phyloP scores from a whole-genome alignment of 306 rosid genomes.

The Leucaena leucocephala region DNA sequence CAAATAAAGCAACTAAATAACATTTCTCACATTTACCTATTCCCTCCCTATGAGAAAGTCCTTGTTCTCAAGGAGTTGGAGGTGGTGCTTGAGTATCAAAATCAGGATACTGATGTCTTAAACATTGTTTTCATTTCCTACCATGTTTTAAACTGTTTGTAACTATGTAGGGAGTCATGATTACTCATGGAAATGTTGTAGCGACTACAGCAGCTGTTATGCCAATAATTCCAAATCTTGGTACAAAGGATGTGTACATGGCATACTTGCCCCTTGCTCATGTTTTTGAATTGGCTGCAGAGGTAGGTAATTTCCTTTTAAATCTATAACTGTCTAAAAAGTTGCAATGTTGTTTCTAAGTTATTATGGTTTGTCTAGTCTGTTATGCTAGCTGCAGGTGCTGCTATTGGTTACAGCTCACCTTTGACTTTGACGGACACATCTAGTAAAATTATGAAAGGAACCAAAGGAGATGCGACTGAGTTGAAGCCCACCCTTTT shows the following conservation, averaged over 20 bases:
- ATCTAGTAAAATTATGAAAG: conserved; percentile 80
- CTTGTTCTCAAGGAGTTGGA: conserved; percentile 2
- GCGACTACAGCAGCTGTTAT: conserved; percentile 83
- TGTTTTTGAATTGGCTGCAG: conserved; percentile 93
- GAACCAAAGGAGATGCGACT: conserved; percentile 90
- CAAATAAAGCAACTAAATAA: not conserved
- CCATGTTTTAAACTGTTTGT: conserved; percentile 34
- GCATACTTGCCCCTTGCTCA: conserved; percentile 96
- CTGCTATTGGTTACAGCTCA: conserved; percentile 77
- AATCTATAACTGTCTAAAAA: conserved; percentile 14
- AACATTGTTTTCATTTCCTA: not conserved
- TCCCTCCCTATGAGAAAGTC: not conserved
- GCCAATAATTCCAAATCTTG: conserved; percentile 70
- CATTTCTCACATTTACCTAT: not conserved
- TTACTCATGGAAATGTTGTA: conserved; percentile 86
- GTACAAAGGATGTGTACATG: conserved; percentile 70
- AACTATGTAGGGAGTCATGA: conserved; percentile 83
- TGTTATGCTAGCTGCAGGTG: conserved; percentile 80
- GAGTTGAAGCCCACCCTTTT: conserved; percentile 74
- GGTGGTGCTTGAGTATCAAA: not conserved
- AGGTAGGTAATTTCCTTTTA: conserved; percentile 72
- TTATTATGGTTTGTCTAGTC: conserved; percentile 63
- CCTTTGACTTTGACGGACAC: conserved; percentile 81
- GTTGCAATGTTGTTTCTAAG: conserved; percentile 37
- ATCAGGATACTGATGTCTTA: conserved; percentile 3